These are phyloP conservation scores for Paracamarosporium sp. DNA, from an alignment of 2,329 filamentous ascomycete genomes.

Conservation along the genomic window DNA sequence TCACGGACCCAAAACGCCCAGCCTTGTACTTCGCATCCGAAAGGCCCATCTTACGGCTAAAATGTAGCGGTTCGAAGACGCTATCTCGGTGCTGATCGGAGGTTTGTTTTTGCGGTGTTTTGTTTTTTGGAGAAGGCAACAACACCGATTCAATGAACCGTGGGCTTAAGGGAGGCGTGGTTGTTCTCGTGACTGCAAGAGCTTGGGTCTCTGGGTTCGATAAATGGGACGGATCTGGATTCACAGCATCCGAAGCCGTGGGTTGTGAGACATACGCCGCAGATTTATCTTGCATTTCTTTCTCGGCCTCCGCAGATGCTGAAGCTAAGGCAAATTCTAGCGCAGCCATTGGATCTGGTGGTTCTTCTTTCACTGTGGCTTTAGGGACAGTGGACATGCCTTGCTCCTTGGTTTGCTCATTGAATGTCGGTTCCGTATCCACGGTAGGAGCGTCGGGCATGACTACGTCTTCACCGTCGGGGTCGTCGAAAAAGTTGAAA, in stretches of 20 bases:
- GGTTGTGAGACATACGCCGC: conserved; percentile 1
- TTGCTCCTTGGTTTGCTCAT: conserved; percentile 11
- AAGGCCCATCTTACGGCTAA: conserved; percentile 55
- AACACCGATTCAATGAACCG: conserved; percentile 54
- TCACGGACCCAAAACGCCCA: conserved; percentile 51
- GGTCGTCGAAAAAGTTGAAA: conserved; percentile 82
- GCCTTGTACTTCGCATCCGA: conserved; percentile 62
- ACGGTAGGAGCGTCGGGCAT: conserved; percentile 37
- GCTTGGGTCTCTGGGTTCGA: background rate
- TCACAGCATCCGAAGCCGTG: background rate
- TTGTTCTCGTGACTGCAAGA: conserved; percentile 18
- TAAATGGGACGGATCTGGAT: background rate
- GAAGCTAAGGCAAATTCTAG: conserved; percentile 36
- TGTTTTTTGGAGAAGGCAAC: conserved; percentile 48
- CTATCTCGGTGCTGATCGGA: conserved; percentile 43
- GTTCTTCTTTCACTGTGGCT: conserved; percentile 26
- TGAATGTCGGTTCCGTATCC: conserved; percentile 17
- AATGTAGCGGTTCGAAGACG: conserved; percentile 60
- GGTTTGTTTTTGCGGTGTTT: conserved; percentile 12
- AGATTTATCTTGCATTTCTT: background rate
- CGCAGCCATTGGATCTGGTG: conserved; percentile 33
- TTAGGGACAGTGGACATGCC: conserved; percentile 3
- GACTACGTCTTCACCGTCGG: conserved; percentile 49
- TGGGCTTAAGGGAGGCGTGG: conserved; percentile 50
- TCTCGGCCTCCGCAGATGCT: conserved; percentile 8